These are phyloP conservation scores for Corymbia maculata DNA, from an alignment of 345 rosid species.

Conservation along the genomic window DNA sequence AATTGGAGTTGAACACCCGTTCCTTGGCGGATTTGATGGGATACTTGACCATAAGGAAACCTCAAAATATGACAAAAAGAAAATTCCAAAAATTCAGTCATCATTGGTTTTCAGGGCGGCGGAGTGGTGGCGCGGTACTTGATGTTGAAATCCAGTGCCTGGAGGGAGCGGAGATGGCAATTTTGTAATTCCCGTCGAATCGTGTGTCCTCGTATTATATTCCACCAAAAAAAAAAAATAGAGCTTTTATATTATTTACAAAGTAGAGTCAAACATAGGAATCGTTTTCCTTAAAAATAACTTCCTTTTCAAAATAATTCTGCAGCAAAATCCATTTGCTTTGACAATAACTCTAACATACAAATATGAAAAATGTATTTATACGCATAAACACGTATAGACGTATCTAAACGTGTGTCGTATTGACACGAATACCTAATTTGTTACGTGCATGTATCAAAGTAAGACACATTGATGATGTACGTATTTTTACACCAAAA, in stretches of 20 bases:
- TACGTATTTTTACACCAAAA: too few relatives aligned
- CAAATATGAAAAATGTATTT: not conserved
- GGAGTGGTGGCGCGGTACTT: not conserved
- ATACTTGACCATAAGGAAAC: not conserved
- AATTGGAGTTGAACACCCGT: not conserved
- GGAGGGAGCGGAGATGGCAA: not conserved
- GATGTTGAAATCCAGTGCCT: not conserved
- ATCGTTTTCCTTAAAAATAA: not conserved
- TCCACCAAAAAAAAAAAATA: too few relatives aligned
- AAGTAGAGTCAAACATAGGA: not conserved
- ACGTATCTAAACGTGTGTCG: not conserved
- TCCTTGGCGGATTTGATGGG: not conserved
- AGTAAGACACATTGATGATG: not conserved
- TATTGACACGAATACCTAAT: not conserved
- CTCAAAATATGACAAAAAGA: not conserved
- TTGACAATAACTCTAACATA: not conserved
- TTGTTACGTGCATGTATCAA: not conserved
- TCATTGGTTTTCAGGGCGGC: not conserved
- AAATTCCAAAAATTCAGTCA: not conserved
- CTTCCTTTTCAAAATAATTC: not conserved
- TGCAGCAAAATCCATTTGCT: not conserved
- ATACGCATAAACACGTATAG: not conserved
- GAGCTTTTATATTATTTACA: not conserved
- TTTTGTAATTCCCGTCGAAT: not conserved
- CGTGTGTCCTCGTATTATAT: not conserved